Evolutionary conservation across 805 yeast species (phyloP), one percentile per base, ranked within the genome.

Genomic region (Metschnikowia baotianmanensis): DNA sequence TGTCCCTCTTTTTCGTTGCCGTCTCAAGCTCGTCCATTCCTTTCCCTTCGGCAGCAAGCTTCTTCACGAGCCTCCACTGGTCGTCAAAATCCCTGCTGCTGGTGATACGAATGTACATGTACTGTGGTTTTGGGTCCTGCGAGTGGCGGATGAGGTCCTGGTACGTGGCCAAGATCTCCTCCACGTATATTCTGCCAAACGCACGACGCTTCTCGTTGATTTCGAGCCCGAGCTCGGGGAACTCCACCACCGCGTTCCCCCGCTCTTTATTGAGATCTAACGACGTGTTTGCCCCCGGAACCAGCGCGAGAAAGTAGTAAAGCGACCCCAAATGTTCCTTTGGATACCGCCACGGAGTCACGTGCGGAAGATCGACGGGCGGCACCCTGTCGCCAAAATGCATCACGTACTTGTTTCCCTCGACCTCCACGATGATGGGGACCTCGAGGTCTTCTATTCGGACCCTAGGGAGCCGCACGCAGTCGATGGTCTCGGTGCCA

Each of bases 131-230:
- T 10, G 31, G 26, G 19, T 21, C 31, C 16, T 30, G 20, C 7
- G 43, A 25, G 29, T 35, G 30, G 19, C 8, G 39, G 12, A 40
- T 24, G 15, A 45, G 45, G 34, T n/a, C 23, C 18, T 28, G 21
- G 28, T 40, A 45, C n/a, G 23, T 12, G 21, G 13, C 16, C n/a
- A 62, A 33, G 24, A 67, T 53, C 43, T 62, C 69, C 13, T 45
- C 46, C 11, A 65, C 41, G 2, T 52, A 48, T 13, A 60, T 44
- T 16, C 58, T 57, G 16, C 52, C 44, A 3, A 62, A 41, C 41
- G 62, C 58, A 4, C 56, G 47, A 36, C 61, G 55, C 44, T 63
- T 67, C 39, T 67, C 69, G 2, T 65, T 45, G n/a, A 67, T 50
- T n/a, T 39, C 34, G 19, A 64, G 47, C 18, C 43, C 50, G 22